A percentile compares a stretch with the other conserved stretches of the same genome.
Conservation (phyloP, 495 filamentous ascomycete species). For the Penicillium ochrochloron region DNA sequence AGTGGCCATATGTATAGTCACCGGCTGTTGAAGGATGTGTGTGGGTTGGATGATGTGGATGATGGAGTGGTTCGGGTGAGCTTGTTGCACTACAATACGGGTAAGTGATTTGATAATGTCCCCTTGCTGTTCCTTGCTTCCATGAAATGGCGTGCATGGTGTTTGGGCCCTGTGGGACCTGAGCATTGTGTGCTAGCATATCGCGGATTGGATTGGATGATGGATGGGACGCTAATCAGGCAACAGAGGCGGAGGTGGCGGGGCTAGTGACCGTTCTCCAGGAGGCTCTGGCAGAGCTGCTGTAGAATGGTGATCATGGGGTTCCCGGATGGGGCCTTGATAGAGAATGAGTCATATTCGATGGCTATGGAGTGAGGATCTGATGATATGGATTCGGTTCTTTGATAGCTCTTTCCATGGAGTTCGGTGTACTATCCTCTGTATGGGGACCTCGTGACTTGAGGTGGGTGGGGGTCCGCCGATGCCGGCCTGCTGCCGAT, state of each 20-base stretch:
- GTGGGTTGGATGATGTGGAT: constrained; percentile 53
- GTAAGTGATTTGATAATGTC: constrained; percentile 45
- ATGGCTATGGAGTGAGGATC: not conserved
- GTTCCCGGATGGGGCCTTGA: not conserved
- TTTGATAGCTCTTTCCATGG: not conserved
- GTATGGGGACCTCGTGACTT: not conserved
- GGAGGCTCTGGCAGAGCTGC: constrained; percentile 33
- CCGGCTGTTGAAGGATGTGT: constrained; percentile 61
- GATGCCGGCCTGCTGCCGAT: not conserved
- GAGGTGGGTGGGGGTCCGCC: not conserved
- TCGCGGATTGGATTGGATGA: not conserved
- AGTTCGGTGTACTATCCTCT: not conserved
- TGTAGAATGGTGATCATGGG: not conserved
- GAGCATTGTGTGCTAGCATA: not conserved
- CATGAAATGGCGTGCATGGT: not conserved
- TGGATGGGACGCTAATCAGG: constrained; percentile 23
- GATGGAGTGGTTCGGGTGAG: constrained; percentile 73
- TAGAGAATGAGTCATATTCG: not conserved
- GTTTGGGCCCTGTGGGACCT: not conserved
- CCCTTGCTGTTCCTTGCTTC: constrained; percentile 6
- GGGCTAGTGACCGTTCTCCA: constrained; percentile 54
- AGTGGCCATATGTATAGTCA: constrained; percentile 73
- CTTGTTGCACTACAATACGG: constrained; percentile 77
- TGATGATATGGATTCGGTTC: not conserved
- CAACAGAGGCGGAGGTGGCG: constrained; percentile 59